These are phyloP conservation scores for Metschnikowia vanudenii DNA, from an alignment of 805 yeast species.

Conservation along the genomic window DNA sequence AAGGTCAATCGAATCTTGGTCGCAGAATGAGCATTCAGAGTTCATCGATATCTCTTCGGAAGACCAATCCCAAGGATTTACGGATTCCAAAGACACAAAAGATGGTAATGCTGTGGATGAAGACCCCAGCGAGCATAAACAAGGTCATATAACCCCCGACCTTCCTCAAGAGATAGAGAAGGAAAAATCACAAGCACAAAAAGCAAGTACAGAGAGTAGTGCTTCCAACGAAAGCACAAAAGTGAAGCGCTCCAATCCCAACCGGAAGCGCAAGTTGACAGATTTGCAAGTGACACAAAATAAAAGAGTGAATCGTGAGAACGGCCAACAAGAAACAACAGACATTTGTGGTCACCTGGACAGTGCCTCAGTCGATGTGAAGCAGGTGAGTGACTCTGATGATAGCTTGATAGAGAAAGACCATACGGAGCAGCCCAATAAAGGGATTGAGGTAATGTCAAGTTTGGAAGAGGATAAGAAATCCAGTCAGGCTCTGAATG, in stretches of 20 bases:
- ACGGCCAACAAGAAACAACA: background rate
- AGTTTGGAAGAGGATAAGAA: constrained; percentile 8
- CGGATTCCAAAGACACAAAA: background rate
- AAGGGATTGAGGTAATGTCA: constrained; percentile 7
- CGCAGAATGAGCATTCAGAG: background rate
- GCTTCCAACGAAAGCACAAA: too few species aligned
- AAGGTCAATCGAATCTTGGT: background rate
- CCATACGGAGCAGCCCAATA: background rate
- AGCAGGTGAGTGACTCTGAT: constrained; percentile 15
- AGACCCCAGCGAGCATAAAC: too few species aligned
- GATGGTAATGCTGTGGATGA: background rate
- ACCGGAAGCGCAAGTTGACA: background rate
- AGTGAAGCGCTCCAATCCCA: too few species aligned
- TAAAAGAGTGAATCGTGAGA: background rate
- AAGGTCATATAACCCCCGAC: too few species aligned
- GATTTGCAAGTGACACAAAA: background rate
- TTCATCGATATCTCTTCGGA: constrained; percentile 3
- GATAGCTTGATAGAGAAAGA: constrained; percentile 3
- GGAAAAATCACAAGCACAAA: too few species aligned
- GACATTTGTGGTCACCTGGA: background rate
- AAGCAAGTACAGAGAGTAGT: too few species aligned
- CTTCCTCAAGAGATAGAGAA: too few species aligned
- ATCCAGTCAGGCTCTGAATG: background rate
- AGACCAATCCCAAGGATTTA: background rate
- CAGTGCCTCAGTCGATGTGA: background rate